phyloP scores from a whole-genome alignment of 495 filamentous ascomycete species.

The Podospora sp. region DNA sequence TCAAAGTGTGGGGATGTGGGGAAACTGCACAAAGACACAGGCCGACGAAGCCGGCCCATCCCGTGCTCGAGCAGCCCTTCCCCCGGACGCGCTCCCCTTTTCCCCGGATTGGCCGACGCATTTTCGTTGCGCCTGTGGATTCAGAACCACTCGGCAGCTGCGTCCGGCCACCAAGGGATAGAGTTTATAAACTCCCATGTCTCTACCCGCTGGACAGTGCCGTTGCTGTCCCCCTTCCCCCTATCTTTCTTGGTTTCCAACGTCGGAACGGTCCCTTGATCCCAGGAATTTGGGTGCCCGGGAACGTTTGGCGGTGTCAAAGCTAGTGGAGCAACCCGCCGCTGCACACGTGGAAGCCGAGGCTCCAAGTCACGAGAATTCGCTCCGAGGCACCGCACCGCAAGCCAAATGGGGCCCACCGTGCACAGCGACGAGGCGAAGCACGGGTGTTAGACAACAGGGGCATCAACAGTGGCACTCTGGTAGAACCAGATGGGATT shows the following conservation, averaged over 20 bases:
- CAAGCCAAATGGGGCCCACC: neutral
- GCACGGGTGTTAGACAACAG: neutral
- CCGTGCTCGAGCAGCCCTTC: neutral
- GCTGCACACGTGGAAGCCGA: neutral
- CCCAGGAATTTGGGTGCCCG: neutral
- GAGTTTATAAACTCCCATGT: neutral
- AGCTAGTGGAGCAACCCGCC: neutral
- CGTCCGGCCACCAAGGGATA: neutral
- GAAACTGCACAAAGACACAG: slow-evolving; percentile 7
- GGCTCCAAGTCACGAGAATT: neutral
- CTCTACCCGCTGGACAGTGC: neutral
- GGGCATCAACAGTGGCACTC: neutral
- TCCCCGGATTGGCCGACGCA: slow-evolving; percentile 12
- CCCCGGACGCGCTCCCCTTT: slow-evolving; percentile 10
- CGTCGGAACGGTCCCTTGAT: neutral
- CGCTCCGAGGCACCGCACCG: neutral
- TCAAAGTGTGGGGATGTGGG: slow-evolving; percentile 10
- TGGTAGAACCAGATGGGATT: neutral
- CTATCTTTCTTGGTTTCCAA: neutral
- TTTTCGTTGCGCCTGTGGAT: slow-evolving; percentile 8
- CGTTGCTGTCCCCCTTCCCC: neutral
- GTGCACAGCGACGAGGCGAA: neutral
- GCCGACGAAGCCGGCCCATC: slow-evolving; percentile 11
- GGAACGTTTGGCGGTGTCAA: neutral
- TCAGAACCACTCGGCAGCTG: neutral